phyloP scores from a whole-genome alignment of 495 filamentous ascomycete genomes.

The Cercophora newfieldiana region DNA sequence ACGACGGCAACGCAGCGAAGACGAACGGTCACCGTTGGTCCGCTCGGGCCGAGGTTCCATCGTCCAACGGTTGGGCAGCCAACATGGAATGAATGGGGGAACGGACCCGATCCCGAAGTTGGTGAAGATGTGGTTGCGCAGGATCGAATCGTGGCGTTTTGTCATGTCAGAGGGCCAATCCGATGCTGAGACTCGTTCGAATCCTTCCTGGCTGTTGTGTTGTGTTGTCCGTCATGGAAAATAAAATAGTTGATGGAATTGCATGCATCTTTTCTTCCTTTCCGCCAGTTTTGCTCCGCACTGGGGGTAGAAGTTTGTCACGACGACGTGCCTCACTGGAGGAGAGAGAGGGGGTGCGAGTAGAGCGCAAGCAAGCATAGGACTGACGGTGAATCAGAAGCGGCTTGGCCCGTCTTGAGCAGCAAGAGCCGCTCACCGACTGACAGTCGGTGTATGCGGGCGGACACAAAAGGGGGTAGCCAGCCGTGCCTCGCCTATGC shows the following conservation, averaged over 20 bases:
- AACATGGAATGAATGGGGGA: too few relatives aligned
- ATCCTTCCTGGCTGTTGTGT: neutral
- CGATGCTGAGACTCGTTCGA: neutral
- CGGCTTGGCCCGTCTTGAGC: conserved; percentile 25
- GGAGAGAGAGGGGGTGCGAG: neutral
- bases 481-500: conserved; percentile 28
- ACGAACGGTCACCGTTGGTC: neutral
- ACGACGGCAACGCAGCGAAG: too few relatives aligned
- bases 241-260: neutral
- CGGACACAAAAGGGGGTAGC: conserved; percentile 14
- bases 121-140: neutral
- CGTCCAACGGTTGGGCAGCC: neutral
- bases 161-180: neutral
- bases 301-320: neutral
- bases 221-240: neutral
- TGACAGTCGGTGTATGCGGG: conserved; percentile 29
- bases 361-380: neutral
- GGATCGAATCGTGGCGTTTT: neutral
- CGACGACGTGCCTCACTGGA: neutral
- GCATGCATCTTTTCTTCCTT: neutral
- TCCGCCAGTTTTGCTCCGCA: neutral
- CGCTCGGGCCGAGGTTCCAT: conserved; percentile 22
- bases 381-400: conserved; percentile 4
- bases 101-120: neutral
- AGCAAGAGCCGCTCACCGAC: conserved; percentile 33